Base-by-base conservation (phyloP, 805 yeast genomes). In the Kodamaea kaohsiungensis region DNA sequence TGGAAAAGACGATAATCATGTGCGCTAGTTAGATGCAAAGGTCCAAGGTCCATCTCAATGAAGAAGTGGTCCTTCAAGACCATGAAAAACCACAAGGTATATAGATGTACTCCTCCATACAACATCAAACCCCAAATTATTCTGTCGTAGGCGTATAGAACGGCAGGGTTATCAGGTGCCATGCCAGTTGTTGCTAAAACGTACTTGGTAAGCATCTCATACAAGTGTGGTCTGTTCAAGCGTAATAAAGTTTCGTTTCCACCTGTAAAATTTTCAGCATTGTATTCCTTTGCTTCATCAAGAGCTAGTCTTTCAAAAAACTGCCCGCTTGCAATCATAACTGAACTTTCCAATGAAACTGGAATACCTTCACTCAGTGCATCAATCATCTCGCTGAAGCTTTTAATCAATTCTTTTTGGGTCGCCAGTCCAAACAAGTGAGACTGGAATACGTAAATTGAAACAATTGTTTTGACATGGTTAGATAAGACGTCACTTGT, bases 21-120 rank as follows among this genome's bases (percentile, higher is more conserved):
- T 66, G 61, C 65, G 62, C 55, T 56, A 54, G 43, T 18, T 42
- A 59, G 10, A 38, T 39, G 38, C 43, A 65, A 17, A 18, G 72
- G 63, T 12, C 70, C 62, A 51, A 51, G 55, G 55, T 67, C 68
- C 52, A 55, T 42, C 37, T 56, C 54, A 22, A 64, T 56, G 53
- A 51, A 55, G 43, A 57, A 72, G 49, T 66, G 71, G 50, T 69
- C 64, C 39, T 68, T 66, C 40, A 79, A 57, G 15, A 67, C 63
- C 51, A 67, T 68, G 58, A 81, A 79, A 43, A 79, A 72, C 76
- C 78, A 73, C 16, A 81, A 57, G 2, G 73, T 62, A 45, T 69
- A 73, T 8, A 79, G 22, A 54, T 77, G 79, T 25, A 74, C 61
- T 0, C 78, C 80, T 13, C 85, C 85, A 53, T 69, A 71, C 45